A percentile compares a stretch with the other conserved stretches of the same genome.
These are phyloP conservation scores for Septoria linicola DNA, from an alignment of 2,329 filamentous ascomycete species.

Conservation along the genomic window DNA sequence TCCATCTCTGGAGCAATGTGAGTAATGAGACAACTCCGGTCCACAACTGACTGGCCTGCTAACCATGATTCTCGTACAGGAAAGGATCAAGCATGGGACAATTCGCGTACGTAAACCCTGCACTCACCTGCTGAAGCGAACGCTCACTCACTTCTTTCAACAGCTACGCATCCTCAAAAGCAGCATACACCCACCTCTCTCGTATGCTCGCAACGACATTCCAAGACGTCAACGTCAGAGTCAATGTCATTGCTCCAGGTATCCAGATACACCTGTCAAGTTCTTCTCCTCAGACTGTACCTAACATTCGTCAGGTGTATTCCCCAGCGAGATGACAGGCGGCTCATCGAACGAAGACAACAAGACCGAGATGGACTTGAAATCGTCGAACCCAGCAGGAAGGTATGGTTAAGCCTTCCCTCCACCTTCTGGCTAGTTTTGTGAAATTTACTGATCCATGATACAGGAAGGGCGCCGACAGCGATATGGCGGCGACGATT, in stretches of 20 bases:
- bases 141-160: not conserved
- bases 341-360: constrained; percentile 48
- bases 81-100: constrained; percentile 54
- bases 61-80: too few species aligned
- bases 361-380: constrained; percentile 46
- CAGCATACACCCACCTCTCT: constrained; percentile 47
- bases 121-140: not conserved
- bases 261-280: too few species aligned
- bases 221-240: constrained; percentile 44
- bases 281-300: too few species aligned
- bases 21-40: not conserved
- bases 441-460: too few species aligned
- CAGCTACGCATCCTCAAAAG: constrained; percentile 52
- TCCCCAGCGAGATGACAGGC: constrained; percentile 51
- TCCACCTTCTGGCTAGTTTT: too few species aligned
- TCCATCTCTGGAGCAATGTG: constrained; percentile 52
- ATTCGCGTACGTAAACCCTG: constrained; percentile 43
- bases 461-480: constrained; percentile 44
- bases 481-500: constrained; percentile 53
- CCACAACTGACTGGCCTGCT: too few species aligned
- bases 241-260: constrained; percentile 46
- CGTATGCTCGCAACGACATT: constrained; percentile 50
- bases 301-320: constrained; percentile 33
- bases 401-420: too few species aligned
- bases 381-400: constrained; percentile 47